Conservation (phyloP, 768 basidiomycete genomes). For the Rubroboletus satanas region DNA sequence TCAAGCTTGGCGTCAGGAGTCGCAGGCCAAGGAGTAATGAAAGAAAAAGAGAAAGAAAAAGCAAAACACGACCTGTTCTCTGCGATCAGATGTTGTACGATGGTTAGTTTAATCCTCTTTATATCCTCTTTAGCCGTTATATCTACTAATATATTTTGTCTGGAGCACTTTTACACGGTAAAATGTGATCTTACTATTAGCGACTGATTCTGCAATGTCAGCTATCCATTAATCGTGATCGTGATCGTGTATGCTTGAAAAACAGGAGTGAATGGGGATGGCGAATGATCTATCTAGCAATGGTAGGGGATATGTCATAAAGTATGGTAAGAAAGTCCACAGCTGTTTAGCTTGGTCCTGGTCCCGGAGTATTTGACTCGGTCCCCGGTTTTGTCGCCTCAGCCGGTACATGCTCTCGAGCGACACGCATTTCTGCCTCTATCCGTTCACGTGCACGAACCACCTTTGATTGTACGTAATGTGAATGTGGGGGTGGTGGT, state of each 20-base stretch:
- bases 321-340: conserved; percentile 2
- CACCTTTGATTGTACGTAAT: conserved; percentile 98
- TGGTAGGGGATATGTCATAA: conserved; percentile 16
- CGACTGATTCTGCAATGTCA: background rate
- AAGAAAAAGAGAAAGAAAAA: background rate
- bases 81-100: background rate
- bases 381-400: conserved; percentile 17
- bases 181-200: background rate
- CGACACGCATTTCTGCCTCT: conserved; percentile 69
- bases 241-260: conserved; percentile 14
- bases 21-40: conserved; percentile 7
- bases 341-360: conserved; percentile 22
- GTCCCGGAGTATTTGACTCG: conserved; percentile 14
- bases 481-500: conserved; percentile 57
- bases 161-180: background rate
- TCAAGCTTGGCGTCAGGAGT: conserved; percentile 13
- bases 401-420: conserved; percentile 20
- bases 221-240: conserved; percentile 13
- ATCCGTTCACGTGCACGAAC: conserved; percentile 90
- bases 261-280: conserved; percentile 29
- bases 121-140: background rate
- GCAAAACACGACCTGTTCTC: background rate
- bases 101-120: background rate
- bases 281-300: conserved; percentile 18
- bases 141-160: background rate